Conservation (phyloP, 1,139 yeast species). For the Saccharomyces hybrid region DNA sequence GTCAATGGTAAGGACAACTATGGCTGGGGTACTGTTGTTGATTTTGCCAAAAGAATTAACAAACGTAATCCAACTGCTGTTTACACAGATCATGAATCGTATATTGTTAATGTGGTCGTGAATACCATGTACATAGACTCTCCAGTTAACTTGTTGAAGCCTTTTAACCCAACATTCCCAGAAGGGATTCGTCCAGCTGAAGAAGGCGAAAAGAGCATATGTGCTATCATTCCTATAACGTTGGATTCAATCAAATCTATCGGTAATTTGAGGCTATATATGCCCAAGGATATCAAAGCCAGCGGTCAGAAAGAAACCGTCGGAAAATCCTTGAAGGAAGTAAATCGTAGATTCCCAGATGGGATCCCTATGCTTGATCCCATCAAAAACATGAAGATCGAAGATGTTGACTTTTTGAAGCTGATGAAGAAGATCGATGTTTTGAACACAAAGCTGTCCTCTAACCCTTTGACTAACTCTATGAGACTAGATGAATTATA, state of each 20-base stretch:
- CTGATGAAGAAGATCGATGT: slow-evolving; percentile 73
- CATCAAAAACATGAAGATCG: slow-evolving; percentile 82
- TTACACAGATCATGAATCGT: slow-evolving; percentile 75
- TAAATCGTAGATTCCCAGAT: slow-evolving; percentile 75
- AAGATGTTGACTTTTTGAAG: slow-evolving; percentile 64
- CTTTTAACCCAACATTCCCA: slow-evolving; percentile 63
- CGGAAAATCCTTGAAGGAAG: slow-evolving; percentile 73
- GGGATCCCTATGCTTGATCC: slow-evolving; percentile 90
- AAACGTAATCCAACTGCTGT: slow-evolving; percentile 47
- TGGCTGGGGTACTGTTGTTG: slow-evolving; percentile 92
- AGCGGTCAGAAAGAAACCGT: slow-evolving; percentile 65
- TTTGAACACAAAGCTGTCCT: slow-evolving; percentile 59
- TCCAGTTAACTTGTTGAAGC: slow-evolving; percentile 63
- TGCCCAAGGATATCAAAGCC: slow-evolving; percentile 74
- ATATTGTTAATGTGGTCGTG: slow-evolving; percentile 77
- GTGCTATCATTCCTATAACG: slow-evolving; percentile 79
- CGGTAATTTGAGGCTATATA: slow-evolving; percentile 69
- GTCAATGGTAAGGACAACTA: slow-evolving; percentile 47
- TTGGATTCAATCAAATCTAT: slow-evolving; percentile 65
- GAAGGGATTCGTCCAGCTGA: slow-evolving; percentile 83
- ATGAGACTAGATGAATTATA: slow-evolving; percentile 56
- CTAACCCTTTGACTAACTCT: slow-evolving; percentile 65
- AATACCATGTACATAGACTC: slow-evolving; percentile 71
- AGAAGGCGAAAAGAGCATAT: slow-evolving; percentile 61
- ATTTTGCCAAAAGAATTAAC: slow-evolving; percentile 60